Conservation (phyloP, 2,329 filamentous ascomycete genomes). For the Lasiodiplodia sp. region DNA sequence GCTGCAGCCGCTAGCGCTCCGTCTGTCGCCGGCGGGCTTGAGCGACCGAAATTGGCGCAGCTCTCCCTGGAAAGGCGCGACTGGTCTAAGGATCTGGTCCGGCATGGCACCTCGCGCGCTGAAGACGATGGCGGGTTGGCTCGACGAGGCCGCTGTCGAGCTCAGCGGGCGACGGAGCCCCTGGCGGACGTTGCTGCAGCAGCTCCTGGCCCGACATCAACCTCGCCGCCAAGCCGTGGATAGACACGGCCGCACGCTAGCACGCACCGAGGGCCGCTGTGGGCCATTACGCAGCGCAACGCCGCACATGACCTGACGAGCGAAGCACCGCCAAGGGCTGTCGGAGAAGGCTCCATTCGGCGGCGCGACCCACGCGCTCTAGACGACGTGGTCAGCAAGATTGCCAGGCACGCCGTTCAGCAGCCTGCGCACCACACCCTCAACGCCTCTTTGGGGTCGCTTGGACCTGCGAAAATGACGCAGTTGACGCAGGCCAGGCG, state of each 20-base stretch:
- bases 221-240: slow-evolving; percentile 10
- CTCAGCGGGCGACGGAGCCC: not conserved
- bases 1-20: slow-evolving; percentile 25
- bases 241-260: slow-evolving; percentile 21
- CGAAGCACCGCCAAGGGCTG: slow-evolving; percentile 14
- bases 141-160: not conserved
- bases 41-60: slow-evolving; percentile 23
- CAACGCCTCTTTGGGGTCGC: slow-evolving; percentile 9
- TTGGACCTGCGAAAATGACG: slow-evolving; percentile 28
- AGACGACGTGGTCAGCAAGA: slow-evolving; percentile 27
- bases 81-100: slow-evolving; percentile 20
- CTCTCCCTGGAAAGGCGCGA: slow-evolving; percentile 16
- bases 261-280: slow-evolving; percentile 14
- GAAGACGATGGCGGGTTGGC: not conserved
- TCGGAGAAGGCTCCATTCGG: slow-evolving; percentile 19
- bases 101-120: slow-evolving; percentile 20
- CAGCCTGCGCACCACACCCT: slow-evolving; percentile 23
- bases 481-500: slow-evolving; percentile 19
- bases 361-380: slow-evolving; percentile 19
- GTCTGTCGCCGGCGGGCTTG: slow-evolving; percentile 24
- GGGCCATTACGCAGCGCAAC: slow-evolving; percentile 30
- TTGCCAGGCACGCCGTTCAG: slow-evolving; percentile 26
- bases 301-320: slow-evolving; percentile 30
- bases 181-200: slow-evolving; percentile 22
- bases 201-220: slow-evolving; percentile 2